Evolutionary conservation across 805 yeast genomes (phyloP).

Genomic region (Kazachstania taianensis): DNA sequence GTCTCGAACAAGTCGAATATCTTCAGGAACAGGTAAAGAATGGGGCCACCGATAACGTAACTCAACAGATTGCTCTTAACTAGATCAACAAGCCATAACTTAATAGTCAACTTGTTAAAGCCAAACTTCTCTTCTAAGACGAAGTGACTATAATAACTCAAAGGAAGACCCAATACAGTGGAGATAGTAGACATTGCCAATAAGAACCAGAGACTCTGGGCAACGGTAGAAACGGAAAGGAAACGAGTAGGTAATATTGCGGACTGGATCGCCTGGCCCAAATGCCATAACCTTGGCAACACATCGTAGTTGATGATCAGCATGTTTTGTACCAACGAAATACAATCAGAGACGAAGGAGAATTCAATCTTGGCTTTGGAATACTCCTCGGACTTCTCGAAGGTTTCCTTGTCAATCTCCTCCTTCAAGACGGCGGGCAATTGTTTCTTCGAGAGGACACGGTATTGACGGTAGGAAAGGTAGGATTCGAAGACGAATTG

Average conservation of each 20-base stretch:
- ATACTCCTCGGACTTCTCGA: conserved; percentile 66
- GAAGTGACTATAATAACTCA: conserved; percentile 67
- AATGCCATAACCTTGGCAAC: conserved; percentile 53
- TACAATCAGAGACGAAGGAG: conserved; percentile 44
- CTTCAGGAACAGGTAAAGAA: conserved; percentile 65
- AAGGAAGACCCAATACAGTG: conserved; percentile 52
- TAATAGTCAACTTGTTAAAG: conserved; percentile 74
- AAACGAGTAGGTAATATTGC: conserved; percentile 21
- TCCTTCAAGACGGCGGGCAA: conserved; percentile 64
- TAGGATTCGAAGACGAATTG: conserved; percentile 69
- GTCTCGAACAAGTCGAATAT: conserved; percentile 75
- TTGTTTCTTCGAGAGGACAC: conserved; percentile 40
- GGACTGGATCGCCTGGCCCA: conserved; percentile 33
- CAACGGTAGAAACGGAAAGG: conserved; percentile 43
- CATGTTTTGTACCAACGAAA: conserved; percentile 45
- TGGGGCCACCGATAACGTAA: conserved; percentile 56
- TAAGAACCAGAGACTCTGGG: conserved; percentile 62
- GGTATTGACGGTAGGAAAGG: conserved; percentile 68
- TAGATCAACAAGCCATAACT: conserved; percentile 63
- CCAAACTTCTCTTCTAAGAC: conserved; percentile 89
- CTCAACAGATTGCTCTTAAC: conserved; percentile 50
- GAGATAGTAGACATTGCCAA: conserved; percentile 41
- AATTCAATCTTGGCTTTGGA: conserved; percentile 70
- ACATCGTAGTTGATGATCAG: conserved; percentile 49
- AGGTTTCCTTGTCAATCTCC: conserved; percentile 63